These are phyloP conservation scores for Narthecium ossifragum DNA, from an alignment of 106 monocot species.

Conservation along the genomic window DNA sequence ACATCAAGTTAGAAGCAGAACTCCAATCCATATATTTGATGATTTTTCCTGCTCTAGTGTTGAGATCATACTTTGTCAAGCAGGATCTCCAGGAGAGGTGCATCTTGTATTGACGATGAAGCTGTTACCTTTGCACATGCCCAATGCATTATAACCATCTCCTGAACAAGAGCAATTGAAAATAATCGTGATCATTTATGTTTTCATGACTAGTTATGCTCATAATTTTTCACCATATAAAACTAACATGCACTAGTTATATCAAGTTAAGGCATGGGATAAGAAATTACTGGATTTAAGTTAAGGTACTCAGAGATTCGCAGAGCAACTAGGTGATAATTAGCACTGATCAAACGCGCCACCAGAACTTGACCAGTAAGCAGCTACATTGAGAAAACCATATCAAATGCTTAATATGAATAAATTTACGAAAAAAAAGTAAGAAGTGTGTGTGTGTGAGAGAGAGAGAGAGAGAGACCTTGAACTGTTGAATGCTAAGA, in stretches of 20 bases:
- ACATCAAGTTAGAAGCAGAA: constrained; percentile 1
- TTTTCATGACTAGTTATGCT: too few relatives aligned
- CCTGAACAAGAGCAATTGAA: constrained; percentile 70
- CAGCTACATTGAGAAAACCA: constrained; percentile 41
- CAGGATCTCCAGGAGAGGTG: constrained; percentile 67
- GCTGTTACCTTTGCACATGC: constrained; percentile 87
- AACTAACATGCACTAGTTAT: too few relatives aligned
- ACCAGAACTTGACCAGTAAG: constrained; percentile 90
- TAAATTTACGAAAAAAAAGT: constrained; percentile 3
- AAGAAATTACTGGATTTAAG: constrained; percentile 55
- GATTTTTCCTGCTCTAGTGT: background rate
- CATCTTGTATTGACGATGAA: constrained; percentile 57
- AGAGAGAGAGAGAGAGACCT: constrained; percentile 36
- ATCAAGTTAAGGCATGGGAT: too few relatives aligned
- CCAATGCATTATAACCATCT: constrained; percentile 98
- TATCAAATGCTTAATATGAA: constrained; percentile 1
- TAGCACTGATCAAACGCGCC: constrained; percentile 78
- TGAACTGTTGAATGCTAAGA: constrained; percentile 90
- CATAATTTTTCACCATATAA: too few relatives aligned
- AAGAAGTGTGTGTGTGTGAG: constrained; percentile 2
- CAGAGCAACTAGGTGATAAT: constrained; percentile 78
- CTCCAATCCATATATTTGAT: background rate
- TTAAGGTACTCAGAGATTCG: constrained; percentile 88
- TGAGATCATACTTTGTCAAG: constrained; percentile 68
- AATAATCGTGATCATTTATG: too few relatives aligned